Evolutionary conservation across 768 basidiomycete genomes (phyloP).

Genomic region (Lactarius vividus): DNA sequence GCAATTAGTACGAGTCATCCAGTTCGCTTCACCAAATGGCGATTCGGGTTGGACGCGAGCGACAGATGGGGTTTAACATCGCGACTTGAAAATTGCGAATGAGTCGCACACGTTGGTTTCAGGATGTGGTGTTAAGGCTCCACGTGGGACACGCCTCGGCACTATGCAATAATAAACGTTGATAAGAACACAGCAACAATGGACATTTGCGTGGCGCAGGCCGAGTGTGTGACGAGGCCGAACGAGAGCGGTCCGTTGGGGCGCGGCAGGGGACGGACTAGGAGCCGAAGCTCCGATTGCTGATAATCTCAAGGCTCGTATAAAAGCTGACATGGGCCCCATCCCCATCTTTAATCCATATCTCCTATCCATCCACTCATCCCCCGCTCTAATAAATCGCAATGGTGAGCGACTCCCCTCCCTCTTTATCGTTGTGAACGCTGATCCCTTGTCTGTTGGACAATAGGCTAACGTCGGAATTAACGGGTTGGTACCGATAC

Average conservation of each 20-base stretch:
- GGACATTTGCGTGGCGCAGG: conserved; percentile 9
- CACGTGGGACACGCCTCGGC: neutral
- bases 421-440: neutral
- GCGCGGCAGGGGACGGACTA: neutral
- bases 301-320: conserved; percentile 11
- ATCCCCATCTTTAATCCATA: conserved; percentile 12
- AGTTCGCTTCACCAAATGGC: neutral
- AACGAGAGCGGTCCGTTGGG: conserved; percentile 10
- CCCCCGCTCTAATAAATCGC: neutral
- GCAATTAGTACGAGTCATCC: conserved; percentile 5
- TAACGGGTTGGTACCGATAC: conserved; percentile 72
- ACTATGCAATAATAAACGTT: neutral
- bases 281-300: conserved; percentile 23
- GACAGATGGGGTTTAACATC: neutral
- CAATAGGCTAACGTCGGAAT: conserved; percentile 84
- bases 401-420: conserved; percentile 3
- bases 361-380: conserved; percentile 1
- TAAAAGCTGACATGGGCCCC: conserved; percentile 1
- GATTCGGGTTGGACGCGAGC: conserved; percentile 7
- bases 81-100: neutral
- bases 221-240: conserved; percentile 3
- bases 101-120: neutral
- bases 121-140: neutral
- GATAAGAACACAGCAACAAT: neutral
- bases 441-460: neutral